Percentiles rank a stretch among this genome's conserved stretches.
These are phyloP conservation scores for Carex pumila DNA, from an alignment of 176 grass and related monocot species.

Conservation along the genomic window DNA sequence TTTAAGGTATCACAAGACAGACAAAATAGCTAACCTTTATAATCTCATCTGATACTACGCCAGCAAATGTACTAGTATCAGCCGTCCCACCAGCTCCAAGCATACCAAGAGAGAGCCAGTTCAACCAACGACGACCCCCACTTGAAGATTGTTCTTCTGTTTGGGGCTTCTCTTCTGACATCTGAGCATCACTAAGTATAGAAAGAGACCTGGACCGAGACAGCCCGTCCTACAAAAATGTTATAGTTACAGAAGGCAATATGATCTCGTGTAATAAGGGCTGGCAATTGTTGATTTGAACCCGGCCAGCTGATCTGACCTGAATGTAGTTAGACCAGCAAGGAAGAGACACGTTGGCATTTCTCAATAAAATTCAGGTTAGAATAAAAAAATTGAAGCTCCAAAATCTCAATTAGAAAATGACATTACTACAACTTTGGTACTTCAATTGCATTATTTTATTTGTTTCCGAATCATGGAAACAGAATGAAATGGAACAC, in stretches of 20 bases:
- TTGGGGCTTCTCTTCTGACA: conserved; percentile 40
- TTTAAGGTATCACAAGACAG: neutral
- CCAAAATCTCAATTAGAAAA: neutral
- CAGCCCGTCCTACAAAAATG: conserved; percentile 46
- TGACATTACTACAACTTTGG: neutral
- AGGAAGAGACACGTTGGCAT: neutral
- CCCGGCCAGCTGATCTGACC: neutral
- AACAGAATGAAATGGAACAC: neutral
- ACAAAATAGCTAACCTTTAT: conserved; percentile 58
- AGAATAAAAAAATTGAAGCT: neutral
- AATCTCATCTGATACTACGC: conserved; percentile 94
- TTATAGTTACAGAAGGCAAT: neutral
- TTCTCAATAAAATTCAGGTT: neutral
- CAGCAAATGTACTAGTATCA: conserved; percentile 79
- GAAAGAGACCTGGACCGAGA: conserved; percentile 33
- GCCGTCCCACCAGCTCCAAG: conserved; percentile 95
- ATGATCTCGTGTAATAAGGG: neutral
- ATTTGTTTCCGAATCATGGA: neutral
- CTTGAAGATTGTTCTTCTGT: conserved; percentile 46
- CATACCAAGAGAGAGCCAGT: conserved; percentile 97
- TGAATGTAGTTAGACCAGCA: neutral
- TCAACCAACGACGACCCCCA: conserved; percentile 72
- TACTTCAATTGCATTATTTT: neutral
- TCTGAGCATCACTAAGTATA: conserved; percentile 30
- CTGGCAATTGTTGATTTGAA: neutral